These are phyloP conservation scores for Dendryphion nanum DNA, from an alignment of 2,329 filamentous ascomycete species.

Conservation along the genomic window DNA sequence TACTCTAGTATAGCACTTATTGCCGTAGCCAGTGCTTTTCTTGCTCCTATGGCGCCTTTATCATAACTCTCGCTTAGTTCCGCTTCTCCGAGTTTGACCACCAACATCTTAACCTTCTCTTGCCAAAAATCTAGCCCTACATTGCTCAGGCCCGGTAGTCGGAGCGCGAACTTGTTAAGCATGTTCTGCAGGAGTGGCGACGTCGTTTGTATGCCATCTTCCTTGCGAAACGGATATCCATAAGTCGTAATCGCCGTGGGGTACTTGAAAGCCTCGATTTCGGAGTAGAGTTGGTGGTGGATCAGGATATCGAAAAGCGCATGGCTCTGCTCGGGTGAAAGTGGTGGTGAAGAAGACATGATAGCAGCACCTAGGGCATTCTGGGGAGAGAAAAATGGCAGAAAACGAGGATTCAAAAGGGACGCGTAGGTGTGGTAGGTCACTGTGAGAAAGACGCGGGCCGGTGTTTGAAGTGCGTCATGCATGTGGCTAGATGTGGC, in stretches of 20 bases:
- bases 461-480: too few relatives aligned
- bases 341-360: constrained; percentile 20
- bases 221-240: constrained; percentile 65
- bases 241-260: constrained; percentile 64
- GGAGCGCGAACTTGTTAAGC: constrained; percentile 63
- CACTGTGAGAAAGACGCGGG: too few relatives aligned
- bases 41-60: constrained; percentile 69
- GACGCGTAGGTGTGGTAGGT: too few relatives aligned
- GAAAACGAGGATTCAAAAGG: too few relatives aligned
- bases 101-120: constrained; percentile 41
- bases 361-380: constrained; percentile 1
- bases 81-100: constrained; percentile 56
- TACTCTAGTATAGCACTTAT: constrained; percentile 69
- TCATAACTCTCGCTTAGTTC: constrained; percentile 80
- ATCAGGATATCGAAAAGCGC: constrained; percentile 56
- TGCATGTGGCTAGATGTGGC: too few relatives aligned
- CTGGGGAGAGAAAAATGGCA: not conserved
- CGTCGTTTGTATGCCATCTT: constrained; percentile 46
- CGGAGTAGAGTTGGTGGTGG: constrained; percentile 57
- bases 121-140: constrained; percentile 50
- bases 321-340: constrained; percentile 47
- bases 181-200: constrained; percentile 69
- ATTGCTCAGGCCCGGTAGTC: constrained; percentile 64
- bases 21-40: constrained; percentile 73
- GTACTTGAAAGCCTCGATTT: constrained; percentile 70